phyloP scores from a whole-genome alignment of 495 filamentous ascomycete genomes.

The Podospora conica region DNA sequence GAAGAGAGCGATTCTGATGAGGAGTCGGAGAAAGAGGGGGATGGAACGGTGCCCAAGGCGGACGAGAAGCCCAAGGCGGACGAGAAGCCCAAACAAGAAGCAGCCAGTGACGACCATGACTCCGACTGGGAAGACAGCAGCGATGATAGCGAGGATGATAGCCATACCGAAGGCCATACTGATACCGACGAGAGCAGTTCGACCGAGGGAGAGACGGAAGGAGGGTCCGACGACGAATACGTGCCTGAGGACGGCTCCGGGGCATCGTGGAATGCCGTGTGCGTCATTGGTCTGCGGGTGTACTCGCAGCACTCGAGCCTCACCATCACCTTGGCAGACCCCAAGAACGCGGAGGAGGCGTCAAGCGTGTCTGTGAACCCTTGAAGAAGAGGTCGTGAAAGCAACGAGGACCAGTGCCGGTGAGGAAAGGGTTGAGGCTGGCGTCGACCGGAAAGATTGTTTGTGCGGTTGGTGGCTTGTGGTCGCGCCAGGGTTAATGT shows the following conservation, averaged over 20 bases:
- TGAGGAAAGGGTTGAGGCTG: too few species aligned
- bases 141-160: background rate
- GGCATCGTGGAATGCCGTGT: slow-evolving; percentile 48
- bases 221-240: background rate
- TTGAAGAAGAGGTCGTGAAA: too few species aligned
- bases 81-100: background rate
- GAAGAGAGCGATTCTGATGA: slow-evolving; percentile 2
- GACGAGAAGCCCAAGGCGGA: background rate
- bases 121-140: background rate
- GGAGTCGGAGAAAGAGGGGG: background rate
- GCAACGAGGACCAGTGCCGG: too few species aligned
- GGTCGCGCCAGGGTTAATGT: too few species aligned
- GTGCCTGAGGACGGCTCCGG: slow-evolving; percentile 6
- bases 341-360: slow-evolving; percentile 23
- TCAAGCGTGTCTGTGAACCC: slow-evolving; percentile 7
- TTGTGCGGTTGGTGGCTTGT: too few species aligned
- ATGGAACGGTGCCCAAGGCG: background rate
- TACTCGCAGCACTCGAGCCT: slow-evolving; percentile 37
- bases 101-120: background rate
- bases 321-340: slow-evolving; percentile 32
- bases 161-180: background rate
- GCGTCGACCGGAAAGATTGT: too few species aligned
- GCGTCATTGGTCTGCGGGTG: slow-evolving; percentile 45
- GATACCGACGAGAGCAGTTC: background rate
- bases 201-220: background rate